Base-by-base conservation (phyloP, 1,284 basidiomycete genomes). In the Singerocomus inundabilis region DNA sequence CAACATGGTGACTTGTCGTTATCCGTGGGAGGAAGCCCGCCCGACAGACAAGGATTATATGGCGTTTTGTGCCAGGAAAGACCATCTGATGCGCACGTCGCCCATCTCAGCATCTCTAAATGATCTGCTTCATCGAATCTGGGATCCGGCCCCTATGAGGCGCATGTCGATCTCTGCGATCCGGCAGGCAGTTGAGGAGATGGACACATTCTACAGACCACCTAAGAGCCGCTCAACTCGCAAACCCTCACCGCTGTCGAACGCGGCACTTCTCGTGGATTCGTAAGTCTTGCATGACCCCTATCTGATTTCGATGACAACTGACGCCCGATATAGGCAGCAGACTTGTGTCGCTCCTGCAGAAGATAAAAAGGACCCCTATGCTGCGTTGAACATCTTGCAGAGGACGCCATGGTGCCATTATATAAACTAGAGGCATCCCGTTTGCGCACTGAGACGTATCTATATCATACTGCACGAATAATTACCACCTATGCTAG, bases 1-100 rank as follows among this genome's bases (percentile, higher is more conserved):
- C 64, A 96, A 95, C 72, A 81, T 98, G 70, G 83, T 93, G 41
- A 88, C 88, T 52, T 86, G 88, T n/a, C 80, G 88, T 29, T 91
- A 89, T 65, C 93, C 93, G 8, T 98, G 94, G 94, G 80, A 84
- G 55, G 79, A 81, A 60, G 92, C 94, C 2, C 81, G 76, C 31
- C 70, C 76, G 9, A 71, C 73, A 41, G 92, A 97, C 71, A 80
- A 84, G 49, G 85, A 82, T 24, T 96, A 89, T 72, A 66, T 73
- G 16, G 78, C 81, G 0, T 93, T 78, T 69, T 67, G 88, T 49
- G 67, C 75, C 47, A 77, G 90, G 62, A 77, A 75, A 28, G 70
- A 85, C 55, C 84, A 86, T 61, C 76, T 95, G 26, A 74, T 77
- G 30, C 70, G 78, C 38, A 81, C 82, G 53, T 76, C 90, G 7